Base-by-base conservation (phyloP, 2,329 filamentous ascomycete genomes). In the Fusarium buxicola region DNA sequence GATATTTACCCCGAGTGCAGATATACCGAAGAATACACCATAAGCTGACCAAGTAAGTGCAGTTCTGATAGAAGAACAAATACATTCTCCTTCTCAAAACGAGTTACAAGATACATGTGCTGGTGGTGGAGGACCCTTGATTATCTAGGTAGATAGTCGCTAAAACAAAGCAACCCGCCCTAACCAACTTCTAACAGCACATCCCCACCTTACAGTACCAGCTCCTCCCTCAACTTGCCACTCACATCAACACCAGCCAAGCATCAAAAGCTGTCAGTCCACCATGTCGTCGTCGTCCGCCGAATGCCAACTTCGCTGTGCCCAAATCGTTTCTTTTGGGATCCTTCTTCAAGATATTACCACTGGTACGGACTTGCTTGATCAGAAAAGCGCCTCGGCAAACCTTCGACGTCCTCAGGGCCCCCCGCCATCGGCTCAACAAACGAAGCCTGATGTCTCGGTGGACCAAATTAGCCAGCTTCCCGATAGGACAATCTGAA, bases 321-420 rank as follows among this genome's bases (percentile, higher is more conserved):
- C 74, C 24, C 58, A 76, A 24, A 67, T 78, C 46, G 70, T 78
- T 21, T 75, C 75, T 5, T 72, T 78, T 55, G 76, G 73, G 30
- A 73, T 77, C 25, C 57, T 76, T 16, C 69, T 78, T 5, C 76
- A 78, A 30, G 51, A 73, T 31, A 52, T 78, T 12, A 72, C 74
- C 9, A 72, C 70, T 10, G 58, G 66, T 13, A 75, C 75, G 21
- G 62, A 47, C 11, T 38, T 73, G 8, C 56, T 74, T 11, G 46
- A 66, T 6, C 38, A 38, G 18, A 55, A 55, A 25, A 13, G 43
- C 16, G 21, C 55, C 15, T 18, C 56, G 13, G 11, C 54, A 30
- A 39, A 30, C 13, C 16, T 35, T 30, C 38, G 49, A n/a, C 24
- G 12, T 13, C 10, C 31, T 43, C 48, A 35, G 24, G 34, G 43